These are phyloP conservation scores for Massariosphaeria phaeospora DNA, from an alignment of 495 filamentous ascomycete genomes.

Conservation along the genomic window DNA sequence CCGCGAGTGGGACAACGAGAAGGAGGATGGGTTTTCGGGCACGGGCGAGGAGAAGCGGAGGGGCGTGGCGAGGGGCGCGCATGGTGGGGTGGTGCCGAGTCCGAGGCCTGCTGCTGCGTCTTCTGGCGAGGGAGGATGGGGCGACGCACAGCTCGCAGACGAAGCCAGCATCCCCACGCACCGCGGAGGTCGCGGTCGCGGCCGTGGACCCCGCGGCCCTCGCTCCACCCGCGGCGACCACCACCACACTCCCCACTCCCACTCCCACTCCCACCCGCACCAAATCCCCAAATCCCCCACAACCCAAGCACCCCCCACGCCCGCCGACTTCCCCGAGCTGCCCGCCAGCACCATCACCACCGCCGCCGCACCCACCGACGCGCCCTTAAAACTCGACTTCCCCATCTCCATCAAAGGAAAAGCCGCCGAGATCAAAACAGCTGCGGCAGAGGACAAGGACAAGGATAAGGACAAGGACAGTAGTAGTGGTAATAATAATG, in stretches of 20 bases:
- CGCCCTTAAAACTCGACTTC: slow-evolving; percentile 29
- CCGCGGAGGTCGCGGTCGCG: slow-evolving; percentile 2
- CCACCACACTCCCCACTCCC: neutral
- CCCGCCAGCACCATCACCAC: slow-evolving; percentile 8
- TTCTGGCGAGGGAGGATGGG: slow-evolving; percentile 10
- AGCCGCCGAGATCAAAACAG: slow-evolving; percentile 10
- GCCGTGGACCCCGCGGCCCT: slow-evolving; percentile 19
- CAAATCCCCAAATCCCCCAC: neutral
- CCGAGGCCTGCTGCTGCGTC: neutral
- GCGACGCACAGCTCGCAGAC: neutral
- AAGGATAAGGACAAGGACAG: no score
- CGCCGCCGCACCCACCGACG: neutral
- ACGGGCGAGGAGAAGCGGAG: slow-evolving; percentile 44
- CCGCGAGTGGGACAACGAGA: slow-evolving; percentile 73
- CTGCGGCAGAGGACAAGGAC: neutral
- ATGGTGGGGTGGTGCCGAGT: slow-evolving; percentile 50
- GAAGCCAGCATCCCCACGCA: neutral
- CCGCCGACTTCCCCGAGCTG: slow-evolving; percentile 35
- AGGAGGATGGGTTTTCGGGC: slow-evolving; percentile 54
- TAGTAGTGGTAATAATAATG: no score
- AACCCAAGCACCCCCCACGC: slow-evolving; percentile 24
- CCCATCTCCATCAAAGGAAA: slow-evolving; percentile 28
- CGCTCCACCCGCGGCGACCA: slow-evolving; percentile 17
- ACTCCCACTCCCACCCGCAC: neutral
- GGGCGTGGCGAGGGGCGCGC: slow-evolving; percentile 52